Percentiles rank a stretch among this genome's conserved stretches.
phyloP scores from a whole-genome alignment of 192 early-diverging fungal species.

The Coemansia sp. region DNA sequence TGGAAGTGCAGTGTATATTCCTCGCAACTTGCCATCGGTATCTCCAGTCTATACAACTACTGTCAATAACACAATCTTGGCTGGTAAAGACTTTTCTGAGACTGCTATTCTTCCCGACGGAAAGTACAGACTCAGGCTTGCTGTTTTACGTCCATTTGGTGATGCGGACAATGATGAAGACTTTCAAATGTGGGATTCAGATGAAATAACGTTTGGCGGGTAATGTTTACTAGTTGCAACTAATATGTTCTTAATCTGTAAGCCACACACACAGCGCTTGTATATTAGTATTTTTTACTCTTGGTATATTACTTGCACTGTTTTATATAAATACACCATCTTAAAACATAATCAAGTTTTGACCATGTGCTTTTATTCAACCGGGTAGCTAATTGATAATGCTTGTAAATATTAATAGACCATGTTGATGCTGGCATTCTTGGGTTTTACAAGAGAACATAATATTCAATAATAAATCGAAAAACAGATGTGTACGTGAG shows the following conservation, averaged over 20 bases:
- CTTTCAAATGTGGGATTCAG: constrained; percentile 2
- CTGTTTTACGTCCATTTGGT: constrained; percentile 9
- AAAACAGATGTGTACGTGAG: no score
- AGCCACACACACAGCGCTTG: background rate
- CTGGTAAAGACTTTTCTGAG: background rate
- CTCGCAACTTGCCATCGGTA: background rate
- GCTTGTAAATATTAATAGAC: no score
- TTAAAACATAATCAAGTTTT: no score
- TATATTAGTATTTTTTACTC: background rate
- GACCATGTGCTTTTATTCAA: no score
- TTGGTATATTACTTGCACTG: background rate
- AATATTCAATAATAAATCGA: no score
- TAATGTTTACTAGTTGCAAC: background rate
- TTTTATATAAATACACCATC: no score
- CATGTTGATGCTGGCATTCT: no score
- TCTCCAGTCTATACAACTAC: background rate
- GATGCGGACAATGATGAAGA: background rate
- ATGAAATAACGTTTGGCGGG: background rate
- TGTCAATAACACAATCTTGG: background rate
- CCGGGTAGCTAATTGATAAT: no score
- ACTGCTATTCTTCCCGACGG: background rate
- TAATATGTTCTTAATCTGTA: background rate
- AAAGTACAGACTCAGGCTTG: background rate
- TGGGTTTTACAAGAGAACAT: no score
- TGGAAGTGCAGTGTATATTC: background rate